Evolutionary conservation across 108 stramenopile species (phyloP).

Genomic region (Conticribra weissflogii): DNA sequence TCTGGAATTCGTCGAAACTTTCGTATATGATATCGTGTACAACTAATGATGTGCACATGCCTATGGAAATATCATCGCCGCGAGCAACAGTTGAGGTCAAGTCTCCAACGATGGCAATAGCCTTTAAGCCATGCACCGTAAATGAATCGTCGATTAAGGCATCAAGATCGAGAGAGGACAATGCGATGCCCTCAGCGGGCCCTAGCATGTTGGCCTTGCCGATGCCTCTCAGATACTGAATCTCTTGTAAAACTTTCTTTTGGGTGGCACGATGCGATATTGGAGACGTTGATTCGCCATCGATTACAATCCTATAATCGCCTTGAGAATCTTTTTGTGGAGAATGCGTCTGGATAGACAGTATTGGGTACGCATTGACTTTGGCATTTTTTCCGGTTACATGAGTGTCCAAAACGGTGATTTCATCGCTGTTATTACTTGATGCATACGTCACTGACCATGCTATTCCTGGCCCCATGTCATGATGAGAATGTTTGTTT

Average conservation of each 20-base stretch:
- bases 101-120: conserved; percentile 38
- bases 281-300: conserved; percentile 42
- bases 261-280: conserved; percentile 38
- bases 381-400: conserved; percentile 44
- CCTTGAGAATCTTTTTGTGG: conserved; percentile 26
- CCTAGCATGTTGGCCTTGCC: conserved; percentile 47
- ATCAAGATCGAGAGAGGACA: conserved; percentile 18
- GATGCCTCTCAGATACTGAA: conserved; percentile 41
- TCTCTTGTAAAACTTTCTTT: conserved; percentile 32
- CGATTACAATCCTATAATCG: conserved; percentile 42
- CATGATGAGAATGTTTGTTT: conserved; percentile 25
- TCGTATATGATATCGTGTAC: conserved; percentile 16
- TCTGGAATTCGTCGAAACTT: conserved; percentile 15
- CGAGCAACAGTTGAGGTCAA: conserved; percentile 26
- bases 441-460: conserved; percentile 37
- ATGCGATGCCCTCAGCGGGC: conserved; percentile 8
- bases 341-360: conserved; percentile 30
- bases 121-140: conserved; percentile 13
- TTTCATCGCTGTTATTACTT: conserved; percentile 6
- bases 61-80: conserved; percentile 27
- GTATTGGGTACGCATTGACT: conserved; percentile 34
- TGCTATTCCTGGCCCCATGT: conserved; percentile 31
- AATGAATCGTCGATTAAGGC: conserved; percentile 41
- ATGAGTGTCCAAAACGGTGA: conserved; percentile 30
- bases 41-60: conserved; percentile 16